Evolutionary conservation across 805 yeast genomes (phyloP), one percentile per base, ranked within the genome.

Genomic region (Ogataea parapolymorpha): DNA sequence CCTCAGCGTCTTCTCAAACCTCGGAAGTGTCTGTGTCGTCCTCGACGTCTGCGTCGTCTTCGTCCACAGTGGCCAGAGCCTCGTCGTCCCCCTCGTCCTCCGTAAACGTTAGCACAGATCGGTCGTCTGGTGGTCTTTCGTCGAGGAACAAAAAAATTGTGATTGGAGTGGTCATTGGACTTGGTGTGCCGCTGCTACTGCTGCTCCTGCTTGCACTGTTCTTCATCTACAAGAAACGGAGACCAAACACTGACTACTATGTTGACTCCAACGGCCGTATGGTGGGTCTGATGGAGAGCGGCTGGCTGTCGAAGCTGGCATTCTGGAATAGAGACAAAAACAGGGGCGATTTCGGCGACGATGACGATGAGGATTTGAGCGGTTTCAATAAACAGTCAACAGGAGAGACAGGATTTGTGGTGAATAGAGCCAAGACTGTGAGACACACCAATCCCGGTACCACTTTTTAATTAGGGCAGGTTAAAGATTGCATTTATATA

Each of bases 151-250:
- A 75, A 40, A 73, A 72, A 41, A 72, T 82, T 26, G 77, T 82
- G 17, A 72, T 81, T 38, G 89, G 89, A 28, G 80, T 81, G 44
- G 82, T 78, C 22, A 82, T 82, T 5, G 89, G 89, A 41, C 73
- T 84, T 11, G 86, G 86, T 38, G 79, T 80, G 1, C 85, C 90
- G 2, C 48, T 75, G 0, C 56, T 80, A n/a, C 60, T 70, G 2
- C 41, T 68, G 6, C 36, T 49, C 11, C 32, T 49, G n/a, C 32
- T 48, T 6, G 22, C 50, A 1, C 20, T 48, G 12, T 32, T 53
- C 9, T 32, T 49, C 14, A 35, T 44, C 7, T 53, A 48, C 46
- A 41, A 44, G 24, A 52, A 52, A 22, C 51, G 54, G 17, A 45
- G 44, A 12, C 31, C 44, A n/a, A 26, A 45, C 10, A 39, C 45